A percentile compares a stretch with the other conserved stretches of the same genome.
These are phyloP conservation scores for Exophiala phaeomuriformis DNA, from an alignment of 2,329 filamentous ascomycete species.

Conservation along the genomic window DNA sequence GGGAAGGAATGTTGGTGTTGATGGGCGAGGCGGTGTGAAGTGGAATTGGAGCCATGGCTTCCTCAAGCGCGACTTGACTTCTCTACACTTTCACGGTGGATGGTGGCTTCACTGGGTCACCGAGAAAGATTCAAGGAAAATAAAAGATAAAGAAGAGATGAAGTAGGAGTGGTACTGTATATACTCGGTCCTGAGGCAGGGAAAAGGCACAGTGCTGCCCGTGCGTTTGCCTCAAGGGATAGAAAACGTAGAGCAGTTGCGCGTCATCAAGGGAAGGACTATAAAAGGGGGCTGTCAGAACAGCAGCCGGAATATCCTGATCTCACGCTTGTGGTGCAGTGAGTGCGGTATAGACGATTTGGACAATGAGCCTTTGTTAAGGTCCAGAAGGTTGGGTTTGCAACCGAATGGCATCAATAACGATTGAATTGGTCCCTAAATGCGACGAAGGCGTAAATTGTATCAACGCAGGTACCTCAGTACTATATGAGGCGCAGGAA, in stretches of 20 bases:
- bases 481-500: no score
- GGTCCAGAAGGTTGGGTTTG: no score
- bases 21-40: slow-evolving; percentile 25
- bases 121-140: not conserved
- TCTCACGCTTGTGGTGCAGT: not conserved
- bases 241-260: not conserved
- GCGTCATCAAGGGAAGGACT: not conserved
- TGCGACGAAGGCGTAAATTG: no score
- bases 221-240: slow-evolving; percentile 20
- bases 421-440: no score
- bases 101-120: not conserved
- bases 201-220: slow-evolving; percentile 2
- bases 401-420: no score
- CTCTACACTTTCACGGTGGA: not conserved
- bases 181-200: slow-evolving; percentile 5
- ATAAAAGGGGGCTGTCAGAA: not conserved
- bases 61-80: not conserved
- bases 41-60: slow-evolving; percentile 18
- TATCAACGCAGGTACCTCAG: no score
- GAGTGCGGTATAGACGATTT: not conserved
- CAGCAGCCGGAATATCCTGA: not conserved
- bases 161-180: slow-evolving; percentile 3
- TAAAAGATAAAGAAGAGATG: not conserved
- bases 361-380: no score
- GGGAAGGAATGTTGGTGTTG: slow-evolving; percentile 17